Evolutionary conservation across 129 eudicot genomes (phyloP).

Genomic region (Sambucus nigra): DNA sequence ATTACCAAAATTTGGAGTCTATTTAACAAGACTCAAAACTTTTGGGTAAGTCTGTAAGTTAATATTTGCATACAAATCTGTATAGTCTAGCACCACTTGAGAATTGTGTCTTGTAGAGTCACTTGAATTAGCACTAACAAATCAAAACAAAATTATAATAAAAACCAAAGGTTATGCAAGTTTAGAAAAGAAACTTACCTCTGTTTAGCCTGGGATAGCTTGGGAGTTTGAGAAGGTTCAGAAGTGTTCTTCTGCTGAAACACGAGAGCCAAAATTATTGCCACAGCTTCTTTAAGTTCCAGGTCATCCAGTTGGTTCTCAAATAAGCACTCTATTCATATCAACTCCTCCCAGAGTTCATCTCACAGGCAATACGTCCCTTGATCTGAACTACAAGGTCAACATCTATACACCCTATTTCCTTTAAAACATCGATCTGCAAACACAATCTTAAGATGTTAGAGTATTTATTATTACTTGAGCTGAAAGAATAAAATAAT

Average conservation of each 20-base stretch:
- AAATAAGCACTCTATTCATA: slow-evolving; percentile 95
- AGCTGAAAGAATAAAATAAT: no score
- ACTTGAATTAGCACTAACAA: no score
- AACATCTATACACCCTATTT: slow-evolving; percentile 81
- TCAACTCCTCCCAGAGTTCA: slow-evolving; percentile 99
- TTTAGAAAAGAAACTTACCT: slow-evolving; percentile 31
- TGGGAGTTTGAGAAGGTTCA: slow-evolving; percentile 87
- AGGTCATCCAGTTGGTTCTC: slow-evolving; percentile 89
- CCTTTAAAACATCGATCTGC: slow-evolving; percentile 91
- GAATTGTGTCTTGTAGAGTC: no score
- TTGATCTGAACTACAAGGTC: slow-evolving; percentile 90
- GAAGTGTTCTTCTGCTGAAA: slow-evolving; percentile 96
- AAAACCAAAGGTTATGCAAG: not conserved
- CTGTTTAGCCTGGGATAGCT: slow-evolving; percentile 62
- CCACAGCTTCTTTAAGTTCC: slow-evolving; percentile 99
- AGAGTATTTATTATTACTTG: not conserved
- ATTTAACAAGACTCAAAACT: no score
- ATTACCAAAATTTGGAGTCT: no score
- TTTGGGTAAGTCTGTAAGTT: no score
- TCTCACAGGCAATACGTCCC: slow-evolving; percentile 99
- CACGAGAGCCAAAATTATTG: slow-evolving; percentile 92
- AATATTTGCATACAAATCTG: no score
- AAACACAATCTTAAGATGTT: slow-evolving; percentile 13
- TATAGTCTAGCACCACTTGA: no score
- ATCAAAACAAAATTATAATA: no score